These are phyloP conservation scores for Styphnolobium japonicum DNA, from an alignment of 306 rosid species.

Conservation along the genomic window DNA sequence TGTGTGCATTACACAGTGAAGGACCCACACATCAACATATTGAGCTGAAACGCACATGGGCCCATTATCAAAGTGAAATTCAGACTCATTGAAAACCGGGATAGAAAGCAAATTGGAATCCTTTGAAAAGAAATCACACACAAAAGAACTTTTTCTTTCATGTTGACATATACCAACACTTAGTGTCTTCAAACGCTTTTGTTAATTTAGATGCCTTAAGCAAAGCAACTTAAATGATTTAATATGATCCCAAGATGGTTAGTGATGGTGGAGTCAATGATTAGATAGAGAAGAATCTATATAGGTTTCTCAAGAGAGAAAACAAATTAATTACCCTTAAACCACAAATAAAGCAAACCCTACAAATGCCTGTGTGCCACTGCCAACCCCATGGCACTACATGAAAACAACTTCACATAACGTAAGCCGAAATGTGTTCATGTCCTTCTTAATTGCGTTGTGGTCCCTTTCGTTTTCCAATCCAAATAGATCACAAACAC, in stretches of 20 bases:
- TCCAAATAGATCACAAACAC: neutral
- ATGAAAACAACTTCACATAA: constrained; percentile 23
- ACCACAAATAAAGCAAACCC: neutral
- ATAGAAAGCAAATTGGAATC: neutral
- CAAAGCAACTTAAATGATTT: constrained; percentile 13
- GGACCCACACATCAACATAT: no score
- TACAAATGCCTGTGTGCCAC: neutral
- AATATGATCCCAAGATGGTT: neutral
- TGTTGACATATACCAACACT: constrained; percentile 21
- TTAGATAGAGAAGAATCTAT: constrained; percentile 23
- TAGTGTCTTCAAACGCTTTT: neutral
- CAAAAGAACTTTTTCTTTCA: neutral
- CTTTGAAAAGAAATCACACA: neutral
- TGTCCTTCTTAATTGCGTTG: constrained; percentile 5
- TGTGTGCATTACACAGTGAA: no score
- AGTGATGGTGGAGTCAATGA: constrained; percentile 1
- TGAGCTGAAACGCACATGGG: neutral
- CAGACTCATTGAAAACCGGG: neutral
- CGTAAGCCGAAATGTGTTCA: constrained; percentile 13
- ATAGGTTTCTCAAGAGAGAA: constrained; percentile 1
- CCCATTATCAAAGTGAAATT: no score
- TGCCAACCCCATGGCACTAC: constrained; percentile 3
- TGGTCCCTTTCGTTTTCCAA: constrained; percentile 11
- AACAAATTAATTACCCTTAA: neutral
- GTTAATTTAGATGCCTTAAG: neutral